phyloP scores from a whole-genome alignment of 352 stramenopile genomes.

The Pythium periplocum region DNA sequence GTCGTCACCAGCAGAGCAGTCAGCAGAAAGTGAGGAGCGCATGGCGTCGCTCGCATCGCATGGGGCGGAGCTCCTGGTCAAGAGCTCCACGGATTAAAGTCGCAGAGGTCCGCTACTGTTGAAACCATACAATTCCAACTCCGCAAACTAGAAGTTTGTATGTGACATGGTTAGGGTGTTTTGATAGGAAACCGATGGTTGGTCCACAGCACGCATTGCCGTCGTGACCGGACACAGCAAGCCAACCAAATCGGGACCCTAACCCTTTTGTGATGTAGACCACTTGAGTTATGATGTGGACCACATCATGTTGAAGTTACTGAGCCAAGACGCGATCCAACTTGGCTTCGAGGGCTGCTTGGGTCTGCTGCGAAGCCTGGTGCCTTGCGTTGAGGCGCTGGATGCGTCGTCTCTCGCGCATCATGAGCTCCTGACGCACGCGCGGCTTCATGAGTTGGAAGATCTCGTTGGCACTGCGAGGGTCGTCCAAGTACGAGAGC shows the following conservation, averaged over 20 bases:
- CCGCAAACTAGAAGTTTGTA: background rate
- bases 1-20: conserved; percentile 88
- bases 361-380: background rate
- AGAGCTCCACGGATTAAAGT: background rate
- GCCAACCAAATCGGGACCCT: conserved; percentile 16
- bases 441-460: conserved; percentile 19
- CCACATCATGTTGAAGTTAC: too few species aligned
- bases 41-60: too few species aligned
- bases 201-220: too few species aligned
- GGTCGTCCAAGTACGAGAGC: conserved; percentile 9
- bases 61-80: background rate
- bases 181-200: background rate
- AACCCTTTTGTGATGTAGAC: conserved; percentile 9
- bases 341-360: conserved; percentile 5
- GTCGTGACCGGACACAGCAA: background rate
- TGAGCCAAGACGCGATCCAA: background rate
- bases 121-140: conserved; percentile 12
- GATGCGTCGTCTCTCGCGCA: conserved; percentile 20
- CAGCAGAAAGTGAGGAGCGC: conserved; percentile 85
- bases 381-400: conserved; percentile 16
- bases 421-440: conserved; percentile 12
- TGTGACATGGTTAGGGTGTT: background rate
- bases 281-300: background rate
- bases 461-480: conserved; percentile 5
- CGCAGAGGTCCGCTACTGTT: background rate